Percentiles rank a stretch among this genome's conserved stretches.
Conservation (phyloP, 2,329 filamentous ascomycete genomes). For the Aureobasidium subglaciale region DNA sequence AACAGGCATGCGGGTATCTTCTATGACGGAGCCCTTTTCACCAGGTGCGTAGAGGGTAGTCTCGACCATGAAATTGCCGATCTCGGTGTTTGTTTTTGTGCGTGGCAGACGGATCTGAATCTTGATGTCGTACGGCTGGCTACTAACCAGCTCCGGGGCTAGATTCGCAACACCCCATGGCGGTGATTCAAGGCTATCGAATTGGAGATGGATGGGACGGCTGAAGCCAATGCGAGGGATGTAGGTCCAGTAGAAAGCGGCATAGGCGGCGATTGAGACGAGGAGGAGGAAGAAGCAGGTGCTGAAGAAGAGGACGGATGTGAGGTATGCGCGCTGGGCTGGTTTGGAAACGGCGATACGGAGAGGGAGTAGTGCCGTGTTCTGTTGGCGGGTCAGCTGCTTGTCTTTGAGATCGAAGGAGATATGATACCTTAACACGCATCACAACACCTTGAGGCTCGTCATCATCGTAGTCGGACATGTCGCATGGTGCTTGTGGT, state of each 20-base stretch:
- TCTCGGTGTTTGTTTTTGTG: conserved; percentile 64
- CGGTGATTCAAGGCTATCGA: conserved; percentile 41
- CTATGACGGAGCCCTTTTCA: conserved; percentile 2
- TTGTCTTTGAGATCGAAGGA: neutral
- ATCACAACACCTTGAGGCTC: conserved; percentile 1
- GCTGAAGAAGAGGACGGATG: conserved; percentile 47
- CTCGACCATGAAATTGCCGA: conserved; percentile 93
- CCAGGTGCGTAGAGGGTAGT: conserved; percentile 53
- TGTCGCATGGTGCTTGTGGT: conserved; percentile 9
- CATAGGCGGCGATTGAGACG: conserved; percentile 54
- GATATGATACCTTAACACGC: neutral
- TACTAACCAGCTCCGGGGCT: conserved; percentile 51
- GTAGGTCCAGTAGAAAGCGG: conserved; percentile 61
- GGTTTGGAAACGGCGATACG: conserved; percentile 52
- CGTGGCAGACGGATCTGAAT: conserved; percentile 70
- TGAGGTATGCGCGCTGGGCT: conserved; percentile 59
- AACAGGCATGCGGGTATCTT: conserved; percentile 6
- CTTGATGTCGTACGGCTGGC: conserved; percentile 78
- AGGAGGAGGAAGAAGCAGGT: conserved; percentile 50
- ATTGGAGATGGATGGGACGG: conserved; percentile 59
- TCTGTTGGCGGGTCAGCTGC: conserved; percentile 32
- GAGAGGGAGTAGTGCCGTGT: conserved; percentile 47
- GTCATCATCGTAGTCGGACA: conserved; percentile 11
- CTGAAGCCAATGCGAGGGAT: conserved; percentile 59
- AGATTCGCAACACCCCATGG: conserved; percentile 48